Base-by-base conservation (phyloP, 129 eudicot genomes). In the Scalesia atractyloides region DNA sequence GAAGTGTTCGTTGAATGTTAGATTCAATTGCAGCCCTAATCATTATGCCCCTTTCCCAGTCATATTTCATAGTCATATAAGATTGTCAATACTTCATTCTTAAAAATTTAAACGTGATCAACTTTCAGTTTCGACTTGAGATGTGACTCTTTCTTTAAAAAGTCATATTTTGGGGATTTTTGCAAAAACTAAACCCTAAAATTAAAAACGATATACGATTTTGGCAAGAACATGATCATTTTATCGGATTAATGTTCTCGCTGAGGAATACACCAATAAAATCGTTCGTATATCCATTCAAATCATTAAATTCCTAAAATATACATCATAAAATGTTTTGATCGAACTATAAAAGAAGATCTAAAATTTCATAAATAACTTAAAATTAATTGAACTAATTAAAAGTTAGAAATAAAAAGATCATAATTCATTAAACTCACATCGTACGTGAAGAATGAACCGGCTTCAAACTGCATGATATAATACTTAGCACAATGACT, bases 361-460 rank as follows among this genome's bases (percentile, higher is more conserved):
- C 53, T 54, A 70, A 58, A 54, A 56, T 54, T 54, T 13, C 1
- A 22, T 70, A 20, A 54, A 70, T 9, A 17, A 37, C 1, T 18
- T 13, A 19, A 13, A 22, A 37, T 14, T 22, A 56, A 22, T 70
- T 56, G 20, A 37, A 70, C 2, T 70, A 5, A 13, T 20, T 7
- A 18, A 17, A 20, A 53, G 18, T 16, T 44, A 58, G 57, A 44
- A 59, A 59, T 12, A 3, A 7, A 24, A 0, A 22, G 16, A 72
- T 70, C 37, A 54, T 9, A 41, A 41, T 41, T 41, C 10, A 41
- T 17, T 37, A 56, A 7, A 70, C 75, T 70, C 41, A 70, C 75
- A 56, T 70, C 75, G 12, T 18, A 54, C 1, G 75, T 37, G 50
- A 70, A 70, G 22, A 70, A 70, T 2, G 76, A 72, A 1, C 30